These are phyloP conservation scores for Gnomoniopsis smithogilvyi DNA, from an alignment of 2,329 filamentous ascomycete species.

Conservation along the genomic window DNA sequence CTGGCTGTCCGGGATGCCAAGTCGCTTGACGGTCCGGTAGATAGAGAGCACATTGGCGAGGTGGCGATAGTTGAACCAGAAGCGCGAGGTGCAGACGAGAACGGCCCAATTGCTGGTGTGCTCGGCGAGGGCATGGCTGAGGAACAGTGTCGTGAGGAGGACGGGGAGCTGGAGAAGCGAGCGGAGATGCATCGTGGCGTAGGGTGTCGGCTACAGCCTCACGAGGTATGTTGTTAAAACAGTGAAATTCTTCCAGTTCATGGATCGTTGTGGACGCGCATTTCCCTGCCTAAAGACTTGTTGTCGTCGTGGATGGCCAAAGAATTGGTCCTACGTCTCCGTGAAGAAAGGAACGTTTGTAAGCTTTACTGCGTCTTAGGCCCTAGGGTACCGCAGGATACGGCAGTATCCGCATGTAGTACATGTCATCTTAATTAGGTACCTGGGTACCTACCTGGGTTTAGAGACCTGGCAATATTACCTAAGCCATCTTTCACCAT, in stretches of 20 bases:
- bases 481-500: too few relatives aligned
- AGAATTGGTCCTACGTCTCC: not conserved
- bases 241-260: not conserved
- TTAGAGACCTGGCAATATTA: too few relatives aligned
- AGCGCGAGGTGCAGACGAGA: conserved; percentile 95
- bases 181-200: conserved; percentile 47
- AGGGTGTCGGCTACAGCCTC: not conserved
- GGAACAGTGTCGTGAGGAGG: conserved; percentile 45
- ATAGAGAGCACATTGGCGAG: conserved; percentile 96
- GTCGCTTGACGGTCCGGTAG: conserved; percentile 95
- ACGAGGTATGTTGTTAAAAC: not conserved
- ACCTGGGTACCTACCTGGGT: not conserved
- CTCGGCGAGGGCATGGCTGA: conserved; percentile 50
- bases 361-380: not conserved
- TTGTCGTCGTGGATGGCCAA: not conserved
- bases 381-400: not conserved
- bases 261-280: not conserved
- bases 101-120: conserved; percentile 99
- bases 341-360: not conserved
- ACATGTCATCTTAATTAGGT: too few relatives aligned
- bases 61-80: conserved; percentile 99
- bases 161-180: conserved; percentile 41
- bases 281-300: not conserved
- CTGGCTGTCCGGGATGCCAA: conserved; percentile 96
- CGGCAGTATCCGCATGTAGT: not conserved